These are phyloP conservation scores for Botryotinia convoluta DNA, from an alignment of 2,329 filamentous ascomycete species.

Conservation along the genomic window DNA sequence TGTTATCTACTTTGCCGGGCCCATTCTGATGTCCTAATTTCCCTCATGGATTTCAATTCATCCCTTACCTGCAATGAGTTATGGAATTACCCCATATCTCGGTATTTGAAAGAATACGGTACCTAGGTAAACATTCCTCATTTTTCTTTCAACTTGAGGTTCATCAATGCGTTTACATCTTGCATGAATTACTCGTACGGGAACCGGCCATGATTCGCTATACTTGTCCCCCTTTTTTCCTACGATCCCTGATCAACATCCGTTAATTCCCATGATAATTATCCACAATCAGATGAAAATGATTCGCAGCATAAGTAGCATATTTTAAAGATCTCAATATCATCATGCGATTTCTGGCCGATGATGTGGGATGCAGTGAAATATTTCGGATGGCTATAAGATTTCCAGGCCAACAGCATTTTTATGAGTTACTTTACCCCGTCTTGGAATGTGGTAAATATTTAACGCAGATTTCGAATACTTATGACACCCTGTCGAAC, in stretches of 20 bases:
- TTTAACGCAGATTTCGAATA: not conserved
- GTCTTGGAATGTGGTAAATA: slow-evolving; percentile 4
- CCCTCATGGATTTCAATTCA: not conserved
- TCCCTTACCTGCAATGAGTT: not conserved
- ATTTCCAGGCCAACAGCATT: not conserved
- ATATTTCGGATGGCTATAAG: too few relatives aligned
- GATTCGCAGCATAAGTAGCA: slow-evolving; percentile 7
- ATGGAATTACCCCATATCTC: not conserved
- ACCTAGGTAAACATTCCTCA: not conserved
- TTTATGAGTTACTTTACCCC: not conserved
- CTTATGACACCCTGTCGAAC: not conserved
- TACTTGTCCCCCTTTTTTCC: not conserved
- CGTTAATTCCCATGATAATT: not conserved
- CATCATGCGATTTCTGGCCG: not conserved
- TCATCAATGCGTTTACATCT: slow-evolving; percentile 7
- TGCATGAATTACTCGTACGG: not conserved
- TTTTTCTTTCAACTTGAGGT: not conserved
- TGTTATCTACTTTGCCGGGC: not conserved
- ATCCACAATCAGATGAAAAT: not conserved
- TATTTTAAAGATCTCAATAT: not conserved
- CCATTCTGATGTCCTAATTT: not conserved
- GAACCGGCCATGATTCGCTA: slow-evolving; percentile 2
- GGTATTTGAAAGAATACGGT: too few relatives aligned
- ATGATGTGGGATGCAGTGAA: not conserved
- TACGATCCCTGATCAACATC: not conserved